Evolutionary conservation across 176 grass and related monocot genomes (phyloP).

Genomic region (Phragmites australis): DNA sequence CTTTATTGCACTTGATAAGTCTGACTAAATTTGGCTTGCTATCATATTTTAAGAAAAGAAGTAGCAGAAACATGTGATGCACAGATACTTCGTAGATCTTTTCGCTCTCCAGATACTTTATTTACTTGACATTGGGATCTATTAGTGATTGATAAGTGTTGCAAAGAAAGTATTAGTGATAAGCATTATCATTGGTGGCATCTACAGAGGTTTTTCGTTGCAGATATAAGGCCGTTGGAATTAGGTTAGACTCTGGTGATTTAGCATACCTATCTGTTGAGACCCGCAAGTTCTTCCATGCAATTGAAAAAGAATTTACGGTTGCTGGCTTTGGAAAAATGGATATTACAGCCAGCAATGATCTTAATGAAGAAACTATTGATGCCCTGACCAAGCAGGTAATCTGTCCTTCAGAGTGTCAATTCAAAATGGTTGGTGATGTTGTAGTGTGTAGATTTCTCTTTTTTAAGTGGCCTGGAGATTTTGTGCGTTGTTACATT

Average conservation of each 20-base stretch:
- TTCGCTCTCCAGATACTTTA: background rate
- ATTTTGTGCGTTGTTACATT: conserved; percentile 2
- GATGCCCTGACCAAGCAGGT: conserved; percentile 99
- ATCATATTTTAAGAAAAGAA: background rate
- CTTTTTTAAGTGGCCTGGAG: background rate
- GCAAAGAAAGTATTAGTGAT: background rate
- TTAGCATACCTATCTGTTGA: conserved; percentile 82
- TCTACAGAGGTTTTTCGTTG: background rate
- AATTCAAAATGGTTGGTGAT: conserved; percentile 20
- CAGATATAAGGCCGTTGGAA: conserved; percentile 89
- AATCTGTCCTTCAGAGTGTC: background rate
- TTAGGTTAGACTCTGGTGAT: conserved; percentile 96
- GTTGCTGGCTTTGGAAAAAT: conserved; percentile 69
- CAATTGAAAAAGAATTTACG: conserved; percentile 80
- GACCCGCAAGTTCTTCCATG: conserved; percentile 68
- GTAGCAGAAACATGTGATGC: background rate
- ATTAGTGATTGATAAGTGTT: background rate
- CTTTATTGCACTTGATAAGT: background rate
- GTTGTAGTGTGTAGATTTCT: background rate
- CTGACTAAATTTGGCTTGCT: background rate
- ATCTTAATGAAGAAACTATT: conserved; percentile 98
- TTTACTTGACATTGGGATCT: background rate
- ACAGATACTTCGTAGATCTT: background rate
- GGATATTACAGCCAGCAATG: conserved; percentile 88
- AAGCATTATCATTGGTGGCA: background rate